These are phyloP conservation scores for Mariannaea sp. DNA, from an alignment of 2,329 filamentous ascomycete species.

Conservation along the genomic window DNA sequence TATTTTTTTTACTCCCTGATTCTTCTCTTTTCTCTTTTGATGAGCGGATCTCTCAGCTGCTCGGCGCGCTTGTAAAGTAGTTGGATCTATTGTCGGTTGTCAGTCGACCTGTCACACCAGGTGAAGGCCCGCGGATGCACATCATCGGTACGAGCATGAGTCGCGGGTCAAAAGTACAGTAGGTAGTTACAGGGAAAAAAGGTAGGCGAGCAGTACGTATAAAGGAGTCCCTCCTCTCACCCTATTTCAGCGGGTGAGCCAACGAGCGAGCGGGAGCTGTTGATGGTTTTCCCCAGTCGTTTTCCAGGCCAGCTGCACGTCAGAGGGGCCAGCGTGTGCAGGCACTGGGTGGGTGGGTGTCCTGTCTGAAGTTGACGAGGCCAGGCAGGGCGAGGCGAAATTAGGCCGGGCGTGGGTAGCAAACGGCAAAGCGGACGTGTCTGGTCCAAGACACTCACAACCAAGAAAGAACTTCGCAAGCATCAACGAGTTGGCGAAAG, in stretches of 20 bases:
- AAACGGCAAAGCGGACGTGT: neutral
- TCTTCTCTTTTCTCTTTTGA: slow-evolving; percentile 12
- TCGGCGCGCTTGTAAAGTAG: slow-evolving; percentile 9
- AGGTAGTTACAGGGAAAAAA: neutral
- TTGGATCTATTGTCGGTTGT: slow-evolving; percentile 16
- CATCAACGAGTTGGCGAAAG: slow-evolving; percentile 1
- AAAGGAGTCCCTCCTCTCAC: neutral
- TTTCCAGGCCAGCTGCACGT: slow-evolving; percentile 17
- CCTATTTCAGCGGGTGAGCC: slow-evolving; percentile 1
- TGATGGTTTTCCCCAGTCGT: slow-evolving; percentile 15
- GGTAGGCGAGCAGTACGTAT: neutral
- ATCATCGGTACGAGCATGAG: neutral
- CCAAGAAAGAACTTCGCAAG: neutral
- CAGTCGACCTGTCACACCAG: slow-evolving; percentile 19
- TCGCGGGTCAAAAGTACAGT: slow-evolving; percentile 1
- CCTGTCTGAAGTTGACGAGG: neutral
- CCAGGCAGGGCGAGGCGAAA: slow-evolving; percentile 1
- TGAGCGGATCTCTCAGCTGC: slow-evolving; percentile 15
- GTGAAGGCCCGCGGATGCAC: neutral
- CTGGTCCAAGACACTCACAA: slow-evolving; percentile 10
- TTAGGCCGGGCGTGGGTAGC: neutral
- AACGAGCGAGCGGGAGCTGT: slow-evolving; percentile 7
- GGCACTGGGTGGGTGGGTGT: slow-evolving; percentile 13
- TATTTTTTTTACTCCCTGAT: too few relatives aligned
- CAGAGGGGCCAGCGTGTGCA: slow-evolving; percentile 16